Evolutionary conservation across 2,329 filamentous ascomycete genomes (phyloP).

Genomic region (Aureobasidium mangrovei): DNA sequence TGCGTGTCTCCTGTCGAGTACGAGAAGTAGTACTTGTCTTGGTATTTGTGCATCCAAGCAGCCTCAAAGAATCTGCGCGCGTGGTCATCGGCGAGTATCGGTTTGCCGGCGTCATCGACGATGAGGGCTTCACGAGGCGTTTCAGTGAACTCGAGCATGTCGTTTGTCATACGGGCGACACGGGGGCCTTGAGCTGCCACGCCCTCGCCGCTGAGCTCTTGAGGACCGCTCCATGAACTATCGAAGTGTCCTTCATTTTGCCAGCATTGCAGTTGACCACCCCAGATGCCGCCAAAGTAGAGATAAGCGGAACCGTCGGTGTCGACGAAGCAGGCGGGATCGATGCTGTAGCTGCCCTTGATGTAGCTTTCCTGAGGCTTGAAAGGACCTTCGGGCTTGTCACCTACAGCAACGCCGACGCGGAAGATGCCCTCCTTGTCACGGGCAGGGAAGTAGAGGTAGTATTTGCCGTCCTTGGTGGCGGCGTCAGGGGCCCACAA

Average conservation of each 20-base stretch:
- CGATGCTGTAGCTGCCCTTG: slow-evolving; percentile 63
- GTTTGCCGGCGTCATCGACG: slow-evolving; percentile 52
- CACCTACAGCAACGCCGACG: slow-evolving; percentile 60
- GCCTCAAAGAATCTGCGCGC: slow-evolving; percentile 72
- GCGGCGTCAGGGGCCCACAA: slow-evolving; percentile 76
- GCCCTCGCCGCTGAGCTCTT: slow-evolving; percentile 51
- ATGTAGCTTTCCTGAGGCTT: slow-evolving; percentile 56
- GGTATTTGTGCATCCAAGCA: slow-evolving; percentile 68
- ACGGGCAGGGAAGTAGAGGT: slow-evolving; percentile 68
- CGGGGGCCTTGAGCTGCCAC: slow-evolving; percentile 54
- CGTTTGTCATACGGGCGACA: slow-evolving; percentile 53
- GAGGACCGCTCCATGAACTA: slow-evolving; percentile 43
- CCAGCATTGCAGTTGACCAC: slow-evolving; percentile 73
- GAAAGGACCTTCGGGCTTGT: slow-evolving; percentile 62
- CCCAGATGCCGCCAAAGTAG: slow-evolving; percentile 75
- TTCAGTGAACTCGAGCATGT: slow-evolving; percentile 56
- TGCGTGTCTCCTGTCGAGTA: slow-evolving; percentile 75
- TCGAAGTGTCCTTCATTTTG: slow-evolving; percentile 50
- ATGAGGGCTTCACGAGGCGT: slow-evolving; percentile 54
- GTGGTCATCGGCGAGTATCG: slow-evolving; percentile 58
- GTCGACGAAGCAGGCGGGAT: slow-evolving; percentile 68
- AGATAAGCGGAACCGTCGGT: slow-evolving; percentile 55
- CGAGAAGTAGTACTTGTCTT: slow-evolving; percentile 63
- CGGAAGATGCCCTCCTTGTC: slow-evolving; percentile 63
- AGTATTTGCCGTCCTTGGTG: slow-evolving; percentile 59